Conservation (phyloP, 208 protist species). For the Naegleria lovaniensis region DNA sequence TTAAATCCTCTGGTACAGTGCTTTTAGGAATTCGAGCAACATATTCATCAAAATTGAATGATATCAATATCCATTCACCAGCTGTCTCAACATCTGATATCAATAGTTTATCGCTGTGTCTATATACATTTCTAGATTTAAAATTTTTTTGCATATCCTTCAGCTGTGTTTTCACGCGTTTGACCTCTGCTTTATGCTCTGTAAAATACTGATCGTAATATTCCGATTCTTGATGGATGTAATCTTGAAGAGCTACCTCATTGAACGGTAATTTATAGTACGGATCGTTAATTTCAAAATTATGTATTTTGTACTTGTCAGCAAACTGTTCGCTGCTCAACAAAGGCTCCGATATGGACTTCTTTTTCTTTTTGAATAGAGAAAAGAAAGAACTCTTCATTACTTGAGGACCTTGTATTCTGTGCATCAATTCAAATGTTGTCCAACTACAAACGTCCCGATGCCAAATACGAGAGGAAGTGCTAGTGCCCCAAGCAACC, state of each 20-base stretch:
- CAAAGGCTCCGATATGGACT: neutral
- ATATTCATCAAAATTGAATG: neutral
- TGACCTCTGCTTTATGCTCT: neutral
- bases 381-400: neutral
- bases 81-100: neutral
- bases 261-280: neutral
- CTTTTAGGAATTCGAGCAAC: neutral
- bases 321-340: neutral
- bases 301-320: neutral
- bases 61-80: neutral
- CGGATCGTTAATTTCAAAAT: neutral
- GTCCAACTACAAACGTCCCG: too few species aligned
- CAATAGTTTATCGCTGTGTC: neutral
- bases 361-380: neutral
- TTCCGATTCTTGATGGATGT: neutral
- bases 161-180: neutral
- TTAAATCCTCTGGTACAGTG: neutral
- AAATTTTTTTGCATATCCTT: neutral
- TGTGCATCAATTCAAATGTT: too few species aligned
- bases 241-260: neutral
- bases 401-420: too few species aligned
- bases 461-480: too few species aligned
- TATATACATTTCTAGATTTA: neutral
- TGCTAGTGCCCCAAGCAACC: too few species aligned
- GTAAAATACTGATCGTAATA: neutral